Base-by-base conservation (phyloP, 495 filamentous ascomycete genomes). In the Talaromyces ruber region DNA sequence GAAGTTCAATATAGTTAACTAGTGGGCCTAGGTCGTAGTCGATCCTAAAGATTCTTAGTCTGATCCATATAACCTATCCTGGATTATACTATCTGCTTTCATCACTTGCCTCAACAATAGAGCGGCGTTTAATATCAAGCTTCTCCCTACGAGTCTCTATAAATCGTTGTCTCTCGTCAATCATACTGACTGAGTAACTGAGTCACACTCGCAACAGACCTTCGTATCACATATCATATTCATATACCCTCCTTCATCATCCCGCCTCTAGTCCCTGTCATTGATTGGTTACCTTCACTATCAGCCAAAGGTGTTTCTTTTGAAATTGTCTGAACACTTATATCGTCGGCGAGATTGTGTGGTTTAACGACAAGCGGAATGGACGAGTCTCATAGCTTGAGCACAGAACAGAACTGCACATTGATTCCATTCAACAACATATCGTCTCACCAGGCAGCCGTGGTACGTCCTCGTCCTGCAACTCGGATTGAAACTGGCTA, bases 401-500 rank as follows among this genome's bases (percentile, higher is more conserved):
- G 51, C 25, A 32, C 22, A 34, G 55, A 45, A 6, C 55, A 60
- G n/a, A 30, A 39, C 39, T 26, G 39, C 26, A 26, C 62, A 34
- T 52, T 53, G 55, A 30, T 59, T 14, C 21, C 43, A 51, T 63
- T 53, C 22, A 39, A 59, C 51, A 59, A 53, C 26, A 39, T 39
- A 4, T 32, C 59, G n/a, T 47, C 59, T 21, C 58, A 60, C 24
- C 30, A 59, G 21, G 25, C 53, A 51, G 37, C 58, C 16, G 37
- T 60, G 59, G 59, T 60, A 32, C 30, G 59, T 60, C 21, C 18
- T 16, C 26, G 16, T 12, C 26, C 18, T 11, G 14, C 32, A 2
- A 14, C 43, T 30, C 16, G 21, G 7, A 28, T 28, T 52, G 22
- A 39, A 12, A 21, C 22, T 28, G 71, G 68, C 60, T 66, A 25